Evolutionary conservation across 768 basidiomycete species (phyloP).

Genomic region (Chalciporus sphaerocephalus): DNA sequence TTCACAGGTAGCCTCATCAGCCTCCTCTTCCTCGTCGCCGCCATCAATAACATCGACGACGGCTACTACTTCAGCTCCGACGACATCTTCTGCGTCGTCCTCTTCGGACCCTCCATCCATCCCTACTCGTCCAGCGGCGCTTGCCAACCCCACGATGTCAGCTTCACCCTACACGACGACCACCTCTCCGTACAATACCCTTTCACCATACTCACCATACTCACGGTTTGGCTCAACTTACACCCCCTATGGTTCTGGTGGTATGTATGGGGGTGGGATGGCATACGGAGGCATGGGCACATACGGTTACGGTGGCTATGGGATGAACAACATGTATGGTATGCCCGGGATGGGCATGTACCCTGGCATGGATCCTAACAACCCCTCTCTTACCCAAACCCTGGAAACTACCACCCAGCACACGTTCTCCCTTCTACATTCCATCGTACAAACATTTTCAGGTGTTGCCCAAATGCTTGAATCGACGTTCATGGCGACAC

Average conservation of each 20-base stretch:
- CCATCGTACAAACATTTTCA: slow-evolving; percentile 90
- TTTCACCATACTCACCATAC: slow-evolving; percentile 46
- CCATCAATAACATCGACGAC: slow-evolving; percentile 23
- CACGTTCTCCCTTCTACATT: slow-evolving; percentile 90
- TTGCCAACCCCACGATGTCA: slow-evolving; percentile 38
- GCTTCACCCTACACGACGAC: slow-evolving; percentile 33
- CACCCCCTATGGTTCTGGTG: slow-evolving; percentile 31
- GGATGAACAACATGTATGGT: slow-evolving; percentile 48
- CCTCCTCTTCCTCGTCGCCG: slow-evolving; percentile 26
- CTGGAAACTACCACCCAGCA: slow-evolving; percentile 87
- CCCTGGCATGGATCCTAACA: slow-evolving; percentile 43
- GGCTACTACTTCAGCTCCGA: slow-evolving; percentile 13
- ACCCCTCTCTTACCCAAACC: slow-evolving; percentile 74
- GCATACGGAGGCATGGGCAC: slow-evolving; percentile 45
- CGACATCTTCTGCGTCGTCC: slow-evolving; percentile 21
- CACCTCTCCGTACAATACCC: slow-evolving; percentile 42
- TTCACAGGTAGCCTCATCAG: slow-evolving; percentile 30
- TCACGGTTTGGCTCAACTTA: slow-evolving; percentile 35
- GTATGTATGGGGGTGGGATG: slow-evolving; percentile 30
- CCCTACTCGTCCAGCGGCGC: slow-evolving; percentile 59
- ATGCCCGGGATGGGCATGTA: slow-evolving; percentile 36
- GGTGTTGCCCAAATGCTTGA: slow-evolving; percentile 98
- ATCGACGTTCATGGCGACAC: slow-evolving; percentile 94
- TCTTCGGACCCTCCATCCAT: slow-evolving; percentile 41
- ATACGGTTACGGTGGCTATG: slow-evolving; percentile 42